These are phyloP conservation scores for Candida incommunis DNA, from an alignment of 805 yeast species.

Conservation along the genomic window DNA sequence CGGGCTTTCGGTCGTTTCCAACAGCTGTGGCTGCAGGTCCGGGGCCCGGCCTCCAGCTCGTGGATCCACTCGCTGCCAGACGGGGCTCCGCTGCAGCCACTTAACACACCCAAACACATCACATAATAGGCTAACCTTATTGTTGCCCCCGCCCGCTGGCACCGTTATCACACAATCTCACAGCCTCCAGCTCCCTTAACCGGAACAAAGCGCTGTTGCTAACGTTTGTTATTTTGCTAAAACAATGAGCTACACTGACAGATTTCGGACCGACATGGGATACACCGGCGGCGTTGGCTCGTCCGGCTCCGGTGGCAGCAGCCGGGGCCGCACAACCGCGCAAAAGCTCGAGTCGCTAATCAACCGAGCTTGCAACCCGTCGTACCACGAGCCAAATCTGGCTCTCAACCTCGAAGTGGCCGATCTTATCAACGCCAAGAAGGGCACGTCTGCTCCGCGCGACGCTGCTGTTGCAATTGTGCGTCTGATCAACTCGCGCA, in stretches of 20 bases:
- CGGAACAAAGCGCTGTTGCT: too few relatives aligned
- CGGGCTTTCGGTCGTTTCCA: too few relatives aligned
- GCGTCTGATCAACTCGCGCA: conserved; percentile 65
- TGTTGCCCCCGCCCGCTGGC: too few relatives aligned
- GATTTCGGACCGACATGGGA: conserved; percentile 14
- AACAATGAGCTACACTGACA: conserved; percentile 10
- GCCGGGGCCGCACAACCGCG: neutral
- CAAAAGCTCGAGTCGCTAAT: conserved; percentile 7
- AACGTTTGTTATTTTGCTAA: too few relatives aligned
- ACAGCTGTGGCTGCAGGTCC: too few relatives aligned
- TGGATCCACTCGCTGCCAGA: too few relatives aligned
- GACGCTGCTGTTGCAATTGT: conserved; percentile 86
- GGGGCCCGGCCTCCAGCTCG: too few relatives aligned
- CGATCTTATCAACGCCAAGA: conserved; percentile 83
- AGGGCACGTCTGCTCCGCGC: conserved; percentile 67
- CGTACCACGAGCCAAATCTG: conserved; percentile 73
- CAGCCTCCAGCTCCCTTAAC: too few relatives aligned
- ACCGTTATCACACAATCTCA: too few relatives aligned
- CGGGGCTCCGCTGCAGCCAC: too few relatives aligned
- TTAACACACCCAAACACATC: too few relatives aligned
- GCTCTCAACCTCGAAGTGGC: conserved; percentile 84
- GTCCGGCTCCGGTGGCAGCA: conserved; percentile 5
- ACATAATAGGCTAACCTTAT: too few relatives aligned
- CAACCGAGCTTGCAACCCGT: conserved; percentile 79
- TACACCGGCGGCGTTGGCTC: conserved; percentile 5